Conservation (phyloP, 768 basidiomycete species). For the Udeniomyces megalosporus region DNA sequence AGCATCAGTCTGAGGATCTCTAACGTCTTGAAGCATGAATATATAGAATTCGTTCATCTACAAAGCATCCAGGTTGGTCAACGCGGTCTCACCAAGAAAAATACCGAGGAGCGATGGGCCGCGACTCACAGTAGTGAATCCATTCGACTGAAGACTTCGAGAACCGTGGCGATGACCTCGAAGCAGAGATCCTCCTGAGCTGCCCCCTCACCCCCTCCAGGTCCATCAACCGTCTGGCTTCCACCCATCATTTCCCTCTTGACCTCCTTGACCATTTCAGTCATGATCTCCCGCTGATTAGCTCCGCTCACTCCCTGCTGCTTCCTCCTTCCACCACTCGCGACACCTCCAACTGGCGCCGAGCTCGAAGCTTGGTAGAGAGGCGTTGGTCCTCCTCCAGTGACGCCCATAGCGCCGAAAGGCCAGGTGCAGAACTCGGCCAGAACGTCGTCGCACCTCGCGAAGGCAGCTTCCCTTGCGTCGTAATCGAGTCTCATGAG, state of each 20-base stretch:
- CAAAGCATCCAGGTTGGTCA: no score
- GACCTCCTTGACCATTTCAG: conserved; percentile 32
- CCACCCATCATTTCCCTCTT: conserved; percentile 28
- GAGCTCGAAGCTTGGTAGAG: neutral
- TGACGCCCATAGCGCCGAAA: conserved; percentile 36
- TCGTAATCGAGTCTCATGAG: conserved; percentile 78
- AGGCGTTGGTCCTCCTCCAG: conserved; percentile 2
- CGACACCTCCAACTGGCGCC: conserved; percentile 11
- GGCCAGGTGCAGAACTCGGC: conserved; percentile 86
- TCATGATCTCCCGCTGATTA: conserved; percentile 29
- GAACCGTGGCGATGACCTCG: conserved; percentile 78
- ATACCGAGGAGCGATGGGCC: no score
- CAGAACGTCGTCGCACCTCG: conserved; percentile 81
- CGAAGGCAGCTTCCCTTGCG: conserved; percentile 82
- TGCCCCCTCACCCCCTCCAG: conserved; percentile 25
- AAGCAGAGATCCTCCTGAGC: conserved; percentile 51
- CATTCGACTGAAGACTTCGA: conserved; percentile 83
- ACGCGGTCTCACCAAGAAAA: no score
- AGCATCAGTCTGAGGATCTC: no score
- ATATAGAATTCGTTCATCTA: no score
- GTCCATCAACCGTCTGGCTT: conserved; percentile 1
- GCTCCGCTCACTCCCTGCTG: conserved; percentile 20
- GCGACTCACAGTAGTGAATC: conserved; percentile 55
- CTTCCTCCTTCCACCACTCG: conserved; percentile 3
- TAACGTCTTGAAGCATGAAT: no score